Evolutionary conservation across 2,329 filamentous ascomycete species (phyloP).

Genomic region (Cephalotrichum gorgonifer): DNA sequence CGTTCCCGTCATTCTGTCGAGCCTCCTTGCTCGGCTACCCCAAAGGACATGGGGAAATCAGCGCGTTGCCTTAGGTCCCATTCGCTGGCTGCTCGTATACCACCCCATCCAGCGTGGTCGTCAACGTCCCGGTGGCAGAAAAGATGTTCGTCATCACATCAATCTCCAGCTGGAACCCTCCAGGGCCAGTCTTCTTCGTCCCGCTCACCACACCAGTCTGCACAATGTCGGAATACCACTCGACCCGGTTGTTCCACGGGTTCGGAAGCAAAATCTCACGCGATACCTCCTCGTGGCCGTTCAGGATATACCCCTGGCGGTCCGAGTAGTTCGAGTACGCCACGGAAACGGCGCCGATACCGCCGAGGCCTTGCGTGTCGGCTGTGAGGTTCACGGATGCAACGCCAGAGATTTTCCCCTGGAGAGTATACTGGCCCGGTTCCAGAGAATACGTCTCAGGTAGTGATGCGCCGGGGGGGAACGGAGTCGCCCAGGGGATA

Average conservation of each 20-base stretch:
- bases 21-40: too few species aligned
- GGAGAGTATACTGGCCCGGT: constrained; percentile 12
- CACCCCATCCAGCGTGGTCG: constrained; percentile 23
- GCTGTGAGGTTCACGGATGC: constrained; percentile 12
- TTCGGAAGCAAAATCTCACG: constrained; percentile 11
- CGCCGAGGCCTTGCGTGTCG: constrained; percentile 5
- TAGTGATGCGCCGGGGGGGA: constrained; percentile 11
- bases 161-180: constrained; percentile 26
- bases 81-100: constrained; percentile 26
- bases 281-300: constrained; percentile 24
- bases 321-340: constrained; percentile 25
- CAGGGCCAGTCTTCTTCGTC: constrained; percentile 26
- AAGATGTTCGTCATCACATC: constrained; percentile 27
- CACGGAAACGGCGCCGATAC: constrained; percentile 17
- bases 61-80: constrained; percentile 16
- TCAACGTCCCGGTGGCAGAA: constrained; percentile 27
- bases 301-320: constrained; percentile 18
- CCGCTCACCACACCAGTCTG: constrained; percentile 17
- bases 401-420: constrained; percentile 9
- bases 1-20: too few species aligned
- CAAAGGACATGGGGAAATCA: too few species aligned
- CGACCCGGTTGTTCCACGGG: constrained; percentile 14
- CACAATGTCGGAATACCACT: constrained; percentile 27
- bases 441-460: neutral
- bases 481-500: constrained; percentile 23